phyloP scores from a whole-genome alignment of 805 yeast genomes.

The Candida saitoana region DNA sequence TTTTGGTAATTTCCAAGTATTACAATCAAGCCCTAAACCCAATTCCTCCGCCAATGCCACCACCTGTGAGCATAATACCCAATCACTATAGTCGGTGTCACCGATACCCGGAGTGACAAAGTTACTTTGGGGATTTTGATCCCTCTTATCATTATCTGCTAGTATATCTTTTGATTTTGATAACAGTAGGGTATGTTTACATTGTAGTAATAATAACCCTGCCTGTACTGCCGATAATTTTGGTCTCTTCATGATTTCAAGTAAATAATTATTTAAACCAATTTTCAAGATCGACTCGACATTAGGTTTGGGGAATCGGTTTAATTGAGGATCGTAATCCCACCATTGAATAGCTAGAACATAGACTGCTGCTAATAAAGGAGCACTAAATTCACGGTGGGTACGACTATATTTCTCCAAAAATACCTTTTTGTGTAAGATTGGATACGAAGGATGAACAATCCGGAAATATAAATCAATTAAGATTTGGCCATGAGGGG shows the following conservation, averaged over 20 bases:
- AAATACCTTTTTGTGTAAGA: constrained; percentile 85
- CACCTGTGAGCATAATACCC: constrained; percentile 84
- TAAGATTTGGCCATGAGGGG: constrained; percentile 87
- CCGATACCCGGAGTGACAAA: constrained; percentile 6
- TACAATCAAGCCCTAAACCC: constrained; percentile 88
- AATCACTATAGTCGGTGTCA: constrained; percentile 56
- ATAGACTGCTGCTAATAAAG: constrained; percentile 86
- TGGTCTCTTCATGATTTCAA: constrained; percentile 78
- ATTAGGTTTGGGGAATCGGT: constrained; percentile 77
- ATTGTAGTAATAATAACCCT: constrained; percentile 72
- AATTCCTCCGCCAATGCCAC: constrained; percentile 86
- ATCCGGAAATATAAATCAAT: constrained; percentile 78
- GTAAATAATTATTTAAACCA: constrained; percentile 64
- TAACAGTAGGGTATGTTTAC: constrained; percentile 38
- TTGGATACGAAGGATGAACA: constrained; percentile 89
- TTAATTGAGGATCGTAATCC: constrained; percentile 78
- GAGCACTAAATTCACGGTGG: constrained; percentile 88
- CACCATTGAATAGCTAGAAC: constrained; percentile 90
- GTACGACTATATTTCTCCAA: constrained; percentile 87
- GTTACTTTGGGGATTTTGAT: not conserved
- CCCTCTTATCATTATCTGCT: constrained; percentile 12
- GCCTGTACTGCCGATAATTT: constrained; percentile 90
- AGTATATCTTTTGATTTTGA: constrained; percentile 9
- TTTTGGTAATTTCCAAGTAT: constrained; percentile 85
- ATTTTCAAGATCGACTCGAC: constrained; percentile 44